phyloP scores from a whole-genome alignment of 495 filamentous ascomycete species.

The Beverwykella pulmonaria region DNA sequence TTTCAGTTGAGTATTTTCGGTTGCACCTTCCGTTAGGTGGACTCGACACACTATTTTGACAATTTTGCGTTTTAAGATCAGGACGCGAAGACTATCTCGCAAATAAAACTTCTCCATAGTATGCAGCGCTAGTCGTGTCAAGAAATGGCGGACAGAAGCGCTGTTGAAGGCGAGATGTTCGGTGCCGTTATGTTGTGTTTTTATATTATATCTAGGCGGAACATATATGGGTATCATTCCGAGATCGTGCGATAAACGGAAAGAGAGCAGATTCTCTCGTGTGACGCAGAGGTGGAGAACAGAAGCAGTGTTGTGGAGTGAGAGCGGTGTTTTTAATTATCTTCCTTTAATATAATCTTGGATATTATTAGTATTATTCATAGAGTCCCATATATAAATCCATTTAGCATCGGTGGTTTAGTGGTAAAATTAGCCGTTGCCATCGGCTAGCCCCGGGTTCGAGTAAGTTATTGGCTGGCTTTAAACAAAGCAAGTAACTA shows the following conservation, averaged over 20 bases:
- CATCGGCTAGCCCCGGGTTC: conserved; percentile 31
- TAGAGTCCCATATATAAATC: no score
- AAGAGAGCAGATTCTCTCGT: conserved; percentile 16
- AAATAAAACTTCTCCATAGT: conserved; percentile 6
- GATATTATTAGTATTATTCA: no score
- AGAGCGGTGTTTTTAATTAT: no score
- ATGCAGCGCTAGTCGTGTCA: conserved; percentile 19
- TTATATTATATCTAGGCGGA: conserved; percentile 14
- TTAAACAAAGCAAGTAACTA: neutral
- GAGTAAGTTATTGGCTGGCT: neutral
- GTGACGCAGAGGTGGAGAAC: conserved; percentile 3
- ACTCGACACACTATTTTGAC: conserved; percentile 11
- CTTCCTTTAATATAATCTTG: no score
- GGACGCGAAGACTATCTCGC: conserved; percentile 9
- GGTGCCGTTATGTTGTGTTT: conserved; percentile 18
- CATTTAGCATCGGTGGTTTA: conserved; percentile 29
- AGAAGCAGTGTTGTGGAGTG: conserved; percentile 9
- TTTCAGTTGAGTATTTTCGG: conserved; percentile 50
- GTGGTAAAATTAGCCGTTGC: conserved; percentile 32
- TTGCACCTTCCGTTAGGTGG: conserved; percentile 53
- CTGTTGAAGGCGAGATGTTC: conserved; percentile 28
- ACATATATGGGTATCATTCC: conserved; percentile 6
- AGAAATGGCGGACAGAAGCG: conserved; percentile 16
- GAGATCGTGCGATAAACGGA: conserved; percentile 12
- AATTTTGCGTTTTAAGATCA: conserved; percentile 15